Base-by-base conservation (phyloP, 805 yeast genomes). In the Yarrowia sp. region DNA sequence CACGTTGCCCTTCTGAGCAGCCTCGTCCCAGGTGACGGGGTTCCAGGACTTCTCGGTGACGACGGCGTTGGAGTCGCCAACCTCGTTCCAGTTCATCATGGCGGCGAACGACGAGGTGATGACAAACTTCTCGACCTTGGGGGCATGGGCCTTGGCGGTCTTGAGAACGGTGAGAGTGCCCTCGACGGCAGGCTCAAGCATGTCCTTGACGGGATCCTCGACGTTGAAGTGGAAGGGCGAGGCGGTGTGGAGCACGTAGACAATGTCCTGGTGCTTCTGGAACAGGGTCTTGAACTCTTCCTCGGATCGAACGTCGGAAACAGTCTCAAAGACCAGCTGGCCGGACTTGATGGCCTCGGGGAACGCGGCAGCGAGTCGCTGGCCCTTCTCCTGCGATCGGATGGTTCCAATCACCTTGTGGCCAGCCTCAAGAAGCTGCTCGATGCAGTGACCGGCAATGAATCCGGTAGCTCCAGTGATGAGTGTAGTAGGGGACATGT, bases 61-160 rank as follows among this genome's bases (percentile, higher is more conserved):
- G 3, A 69, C 70, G 10, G 66, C 43, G 9, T 69, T 71, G 1
- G 69, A 67, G 53, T 74, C 73, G 4, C 36, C 67, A 44, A 77
- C 71, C 38, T 65, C 19, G 46, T 24, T 20, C 61, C 46, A 55
- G 61, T 24, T n/a, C 19, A 76, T 60, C 47, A 85, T 76, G 0
- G 90, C 84, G n/a, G 87, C 88, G 70, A 77, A 30, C 0, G 86
- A 83, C 0, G 86, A 83, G 2, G 86, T 83, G 19, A 83, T 72
- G 13, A 83, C 85, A 5, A 84, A 83, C 15, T 76, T 74, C 66
- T 76, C 74, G 19, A 84, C 61, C 61, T 55, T 43, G 34, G 61
- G 61, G n/a, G 61, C 79, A 0, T 81, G 79, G 17, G 72, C 68
- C 63, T 74, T 71, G 49, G 80, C 76, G 0, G 85, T 80, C 20